Percentiles rank a stretch among this genome's conserved stretches.
Evolutionary conservation across 1,284 basidiomycete species (phyloP).

Genomic region (Sporisorium scitamineum): DNA sequence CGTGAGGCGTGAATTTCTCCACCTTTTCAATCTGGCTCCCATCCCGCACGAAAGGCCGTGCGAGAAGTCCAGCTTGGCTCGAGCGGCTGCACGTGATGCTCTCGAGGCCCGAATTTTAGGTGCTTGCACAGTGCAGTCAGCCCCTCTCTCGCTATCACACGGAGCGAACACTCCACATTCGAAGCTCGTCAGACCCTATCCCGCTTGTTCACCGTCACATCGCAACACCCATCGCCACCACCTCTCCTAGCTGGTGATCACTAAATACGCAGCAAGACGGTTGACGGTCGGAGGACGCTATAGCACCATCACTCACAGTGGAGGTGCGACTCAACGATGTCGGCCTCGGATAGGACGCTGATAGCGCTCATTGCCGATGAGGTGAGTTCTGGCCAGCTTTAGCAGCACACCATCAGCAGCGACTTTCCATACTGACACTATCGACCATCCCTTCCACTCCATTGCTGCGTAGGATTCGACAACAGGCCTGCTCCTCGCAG

Average conservation of each 20-base stretch:
- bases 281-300: no score
- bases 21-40: background rate
- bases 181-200: conserved; percentile 1
- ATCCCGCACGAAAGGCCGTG: conserved; percentile 23
- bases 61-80: conserved; percentile 14
- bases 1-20: conserved; percentile 7
- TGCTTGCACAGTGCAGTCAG: conserved; percentile 3
- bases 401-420: background rate
- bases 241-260: background rate
- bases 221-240: background rate
- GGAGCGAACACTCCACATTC: conserved; percentile 16
- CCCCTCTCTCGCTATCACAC: background rate
- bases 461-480: conserved; percentile 59
- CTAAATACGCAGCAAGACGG: background rate
- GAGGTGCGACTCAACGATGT: conserved; percentile 22
- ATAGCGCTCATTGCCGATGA: conserved; percentile 64
- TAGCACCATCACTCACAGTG: background rate
- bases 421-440: background rate
- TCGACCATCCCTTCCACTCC: no score
- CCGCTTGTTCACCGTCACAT: background rate
- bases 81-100: conserved; percentile 34
- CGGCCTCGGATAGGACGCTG: conserved; percentile 56
- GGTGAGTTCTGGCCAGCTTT: conserved; percentile 29
- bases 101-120: background rate
- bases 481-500: conserved; percentile 67